These are phyloP conservation scores for Hyphopichia khmerensis DNA, from an alignment of 1,139 yeast genomes.

Conservation along the genomic window DNA sequence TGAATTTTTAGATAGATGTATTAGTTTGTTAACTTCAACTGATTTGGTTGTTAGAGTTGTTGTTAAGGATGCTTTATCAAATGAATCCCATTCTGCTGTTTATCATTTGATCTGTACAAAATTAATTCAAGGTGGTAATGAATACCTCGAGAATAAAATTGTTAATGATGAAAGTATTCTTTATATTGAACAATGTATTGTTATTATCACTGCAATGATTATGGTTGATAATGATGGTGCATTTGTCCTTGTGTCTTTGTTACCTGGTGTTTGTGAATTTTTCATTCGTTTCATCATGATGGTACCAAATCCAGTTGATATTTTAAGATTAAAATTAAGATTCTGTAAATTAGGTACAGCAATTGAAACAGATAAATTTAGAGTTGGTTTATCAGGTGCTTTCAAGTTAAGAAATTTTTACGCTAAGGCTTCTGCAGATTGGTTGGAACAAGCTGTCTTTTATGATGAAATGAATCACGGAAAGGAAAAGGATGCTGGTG, in stretches of 20 bases:
- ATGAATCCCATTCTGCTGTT: conserved; percentile 48
- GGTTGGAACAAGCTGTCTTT: conserved; percentile 64
- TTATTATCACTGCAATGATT: conserved; percentile 40
- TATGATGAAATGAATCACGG: conserved; percentile 18
- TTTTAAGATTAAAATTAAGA: conserved; percentile 53
- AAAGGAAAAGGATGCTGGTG: conserved; percentile 2
- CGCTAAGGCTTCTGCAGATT: conserved; percentile 59
- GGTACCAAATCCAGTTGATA: conserved; percentile 34
- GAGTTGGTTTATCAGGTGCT: conserved; percentile 53
- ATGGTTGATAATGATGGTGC: conserved; percentile 37
- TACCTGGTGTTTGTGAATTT: conserved; percentile 32
- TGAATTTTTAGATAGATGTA: conserved; percentile 51
- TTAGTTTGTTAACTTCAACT: conserved; percentile 45
- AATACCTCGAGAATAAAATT: conserved; percentile 24
- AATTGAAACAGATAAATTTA: conserved; percentile 42
- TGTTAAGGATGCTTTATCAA: conserved; percentile 43
- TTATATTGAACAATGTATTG: conserved; percentile 40
- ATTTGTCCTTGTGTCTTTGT: conserved; percentile 31
- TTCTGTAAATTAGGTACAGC: conserved; percentile 56
- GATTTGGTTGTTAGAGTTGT: conserved; percentile 52
- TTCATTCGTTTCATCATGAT: conserved; percentile 32
- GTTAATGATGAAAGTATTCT: conserved; percentile 32
- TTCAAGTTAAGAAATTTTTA: conserved; percentile 57
- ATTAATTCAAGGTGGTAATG: conserved; percentile 23
- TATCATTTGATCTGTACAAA: conserved; percentile 36